Base-by-base conservation (phyloP, 805 yeast species). In the Blastobotrys terrestris region DNA sequence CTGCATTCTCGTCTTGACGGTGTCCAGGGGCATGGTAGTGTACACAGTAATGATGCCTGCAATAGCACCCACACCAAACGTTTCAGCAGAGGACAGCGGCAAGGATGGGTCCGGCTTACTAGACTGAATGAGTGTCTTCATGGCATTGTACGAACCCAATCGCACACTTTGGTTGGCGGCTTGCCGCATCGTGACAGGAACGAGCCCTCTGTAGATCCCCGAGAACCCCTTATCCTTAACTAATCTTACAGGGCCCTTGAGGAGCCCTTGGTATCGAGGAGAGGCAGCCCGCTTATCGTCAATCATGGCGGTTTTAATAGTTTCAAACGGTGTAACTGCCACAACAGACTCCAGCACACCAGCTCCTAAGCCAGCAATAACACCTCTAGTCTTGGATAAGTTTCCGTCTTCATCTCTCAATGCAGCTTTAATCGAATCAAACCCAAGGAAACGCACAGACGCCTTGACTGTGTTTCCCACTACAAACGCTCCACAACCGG, bases 1-100 rank as follows among this genome's bases (percentile, higher is more conserved):
- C 73, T 92, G 99, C 97, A 92, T 92, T 69, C 99, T 80, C 1
- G 98, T 94, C 72, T 92, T 92, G 56, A 89, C 95, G 0, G 97
- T 89, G 65, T 89, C 97, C 39, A 89, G 84, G 2, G 97, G 97
- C 96, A 89, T 89, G 2, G 96, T 89, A 1, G 94, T 72, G 67
- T 89, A 89, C 14, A 89, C 97, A 1, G 97, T 89, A 51, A 89
- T 82, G 35, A 83, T 76, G 44, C 97, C 97, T 1, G 95, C 91
- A 62, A 87, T 78, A 2, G 96, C 88, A 44, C 99, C 99, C 14
- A 94, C 85, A 1, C 81, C 76, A 68, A 92, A 94, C 0, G 98
- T 94, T 55, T 88, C 74, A 1, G 78, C 80, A 1, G 95, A 80
- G 48, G 88, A 78, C 55, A 92, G 76, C 2, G 96, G 95, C 57